Evolutionary conservation across 2,329 filamentous ascomycete species (phyloP), one percentile per base, ranked within the genome.

Genomic region (Didymella pomorum): DNA sequence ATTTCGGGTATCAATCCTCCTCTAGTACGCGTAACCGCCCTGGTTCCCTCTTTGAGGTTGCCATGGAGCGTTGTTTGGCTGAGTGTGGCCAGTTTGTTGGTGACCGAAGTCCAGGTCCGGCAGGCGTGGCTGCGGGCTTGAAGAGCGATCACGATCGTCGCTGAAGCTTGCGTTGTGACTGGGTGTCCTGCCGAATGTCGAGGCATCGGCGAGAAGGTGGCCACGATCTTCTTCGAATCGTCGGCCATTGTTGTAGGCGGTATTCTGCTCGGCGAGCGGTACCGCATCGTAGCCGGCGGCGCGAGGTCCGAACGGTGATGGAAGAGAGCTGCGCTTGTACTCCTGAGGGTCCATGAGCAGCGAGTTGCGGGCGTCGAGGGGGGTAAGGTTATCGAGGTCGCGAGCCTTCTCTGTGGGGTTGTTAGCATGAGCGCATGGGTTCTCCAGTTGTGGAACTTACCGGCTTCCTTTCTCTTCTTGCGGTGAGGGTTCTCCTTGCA

Each of bases 401-500:
- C 89, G 88, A 70, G 87, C 78, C 82, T 94, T 92, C 78, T 93
- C 91, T 92, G 77, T 56, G 60, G 4, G 7, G 41, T 63, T 59
- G 56, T 78, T 79, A 76, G 71, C 45, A 65, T 45, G 41, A 56
- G 14, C 2, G 18, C 48, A 55, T 62, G 44, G 46, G 28, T 23
- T 31, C n/a, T 31, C 9, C 8, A 33, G 16, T 3, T 41, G 16
- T 11, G 25, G 9, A 52, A 82, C 88, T 86, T 90, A 92, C 92
- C 92, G 76, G 92, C 87, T 79, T 94, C 91, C 85, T 96, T 96
- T 79, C 92, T 89, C 71, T 89, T 88, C 83, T 89, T 89, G 64
- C 90, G 88, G 78, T 98, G 94, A 4, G 94, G 93, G 80, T 98
- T 98, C 80, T 93, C 86, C 75, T 90, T 90, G 84, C 87, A 88